These are phyloP conservation scores for Penicillium sp. DNA, from an alignment of 2,329 filamentous ascomycete species.

Conservation along the genomic window DNA sequence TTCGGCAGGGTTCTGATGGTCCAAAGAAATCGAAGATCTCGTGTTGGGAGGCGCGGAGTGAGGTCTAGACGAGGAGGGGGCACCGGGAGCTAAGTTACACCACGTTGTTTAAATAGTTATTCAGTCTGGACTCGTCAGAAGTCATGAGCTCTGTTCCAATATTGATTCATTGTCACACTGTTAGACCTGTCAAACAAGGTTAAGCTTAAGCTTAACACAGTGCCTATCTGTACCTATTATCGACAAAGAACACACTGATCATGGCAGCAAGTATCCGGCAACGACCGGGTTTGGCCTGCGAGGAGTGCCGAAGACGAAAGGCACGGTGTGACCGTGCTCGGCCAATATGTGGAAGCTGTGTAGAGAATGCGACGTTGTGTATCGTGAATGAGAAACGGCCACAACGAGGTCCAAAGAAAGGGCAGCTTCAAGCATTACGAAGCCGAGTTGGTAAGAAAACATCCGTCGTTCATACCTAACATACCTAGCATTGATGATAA, in stretches of 20 bases:
- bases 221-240: not conserved
- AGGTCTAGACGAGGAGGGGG: not conserved
- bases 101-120: not conserved
- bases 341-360: not conserved
- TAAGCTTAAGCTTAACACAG: not conserved
- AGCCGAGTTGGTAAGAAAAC: not conserved
- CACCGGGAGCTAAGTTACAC: not conserved
- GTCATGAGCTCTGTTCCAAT: not conserved
- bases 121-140: not conserved
- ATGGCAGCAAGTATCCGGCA: not conserved
- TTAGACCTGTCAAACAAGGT: not conserved
- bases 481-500: not conserved
- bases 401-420: slow-evolving; percentile 1
- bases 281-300: not conserved
- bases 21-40: not conserved
- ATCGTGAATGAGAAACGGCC: not conserved
- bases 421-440: slow-evolving; percentile 1
- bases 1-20: not conserved
- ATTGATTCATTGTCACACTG: not conserved
- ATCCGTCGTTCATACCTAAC: too few species aligned
- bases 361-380: not conserved
- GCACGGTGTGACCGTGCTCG: not conserved
- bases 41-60: not conserved
- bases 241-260: not conserved
- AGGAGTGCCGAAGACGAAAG: slow-evolving; percentile 1